Conservation (phyloP, 139 green algal species). For the Asterochloris erici region DNA sequence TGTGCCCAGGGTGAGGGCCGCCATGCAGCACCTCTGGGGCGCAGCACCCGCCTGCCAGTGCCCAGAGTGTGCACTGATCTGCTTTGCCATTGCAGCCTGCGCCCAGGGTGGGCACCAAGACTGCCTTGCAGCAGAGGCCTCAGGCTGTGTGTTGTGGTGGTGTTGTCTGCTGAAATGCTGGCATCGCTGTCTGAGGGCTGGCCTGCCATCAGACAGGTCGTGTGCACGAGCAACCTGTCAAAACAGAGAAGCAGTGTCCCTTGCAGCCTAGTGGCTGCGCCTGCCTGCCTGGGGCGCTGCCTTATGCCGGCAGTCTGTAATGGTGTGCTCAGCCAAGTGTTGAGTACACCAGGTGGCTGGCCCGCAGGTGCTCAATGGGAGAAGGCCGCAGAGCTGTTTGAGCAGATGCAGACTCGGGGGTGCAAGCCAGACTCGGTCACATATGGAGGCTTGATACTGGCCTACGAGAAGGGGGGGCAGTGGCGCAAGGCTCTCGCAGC, state of each 20-base stretch:
- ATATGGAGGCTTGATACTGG: slow-evolving; percentile 42
- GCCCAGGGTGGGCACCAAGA: no score
- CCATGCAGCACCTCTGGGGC: neutral
- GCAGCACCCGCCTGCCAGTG: no score
- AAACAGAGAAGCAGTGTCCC: no score
- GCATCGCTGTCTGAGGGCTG: no score
- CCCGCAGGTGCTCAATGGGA: slow-evolving; percentile 38
- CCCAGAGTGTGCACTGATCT: no score
- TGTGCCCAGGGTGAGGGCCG: slow-evolving; percentile 41
- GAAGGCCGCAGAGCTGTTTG: slow-evolving; percentile 39
- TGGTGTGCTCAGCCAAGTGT: neutral
- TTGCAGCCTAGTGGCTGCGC: no score
- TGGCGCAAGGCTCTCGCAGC: slow-evolving; percentile 22
- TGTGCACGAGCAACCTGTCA: no score
- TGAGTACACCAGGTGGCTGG: neutral
- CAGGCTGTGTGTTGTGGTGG: neutral
- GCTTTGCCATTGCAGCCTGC: no score
- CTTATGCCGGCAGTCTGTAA: neutral
- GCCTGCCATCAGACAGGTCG: no score
- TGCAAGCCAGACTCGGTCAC: slow-evolving; percentile 55
- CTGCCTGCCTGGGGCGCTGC: no score
- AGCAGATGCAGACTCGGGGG: slow-evolving; percentile 38
- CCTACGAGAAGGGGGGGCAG: slow-evolving; percentile 18
- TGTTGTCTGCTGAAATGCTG: neutral
- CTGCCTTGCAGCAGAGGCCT: no score